A percentile compares a stretch with the other conserved stretches of the same genome.
Conservation (phyloP, 1,284 basidiomycete species). For the Xerocomus nothofagi region DNA sequence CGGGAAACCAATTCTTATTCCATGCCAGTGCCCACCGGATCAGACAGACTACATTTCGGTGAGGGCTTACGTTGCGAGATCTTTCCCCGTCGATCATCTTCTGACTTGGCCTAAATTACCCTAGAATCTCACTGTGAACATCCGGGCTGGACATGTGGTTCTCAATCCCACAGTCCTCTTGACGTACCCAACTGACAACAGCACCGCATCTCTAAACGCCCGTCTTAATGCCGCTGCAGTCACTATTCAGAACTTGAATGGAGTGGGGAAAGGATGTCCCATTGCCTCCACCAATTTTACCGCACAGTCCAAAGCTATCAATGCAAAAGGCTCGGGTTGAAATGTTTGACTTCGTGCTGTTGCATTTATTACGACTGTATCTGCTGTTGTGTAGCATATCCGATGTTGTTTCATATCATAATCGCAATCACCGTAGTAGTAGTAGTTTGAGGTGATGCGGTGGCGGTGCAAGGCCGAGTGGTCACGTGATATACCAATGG, state of each 20-base stretch:
- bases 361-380: not conserved
- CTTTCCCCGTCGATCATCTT: not conserved
- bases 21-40: slow-evolving; percentile 61
- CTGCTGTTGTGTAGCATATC: slow-evolving; percentile 1
- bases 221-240: slow-evolving; percentile 52
- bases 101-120: slow-evolving; percentile 10
- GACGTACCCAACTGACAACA: slow-evolving; percentile 60
- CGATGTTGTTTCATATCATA: too few species aligned
- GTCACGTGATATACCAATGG: slow-evolving; percentile 28
- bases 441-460: too few species aligned
- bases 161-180: slow-evolving; percentile 58
- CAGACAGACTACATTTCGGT: slow-evolving; percentile 50
- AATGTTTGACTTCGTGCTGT: not conserved
- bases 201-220: slow-evolving; percentile 48
- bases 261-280: slow-evolving; percentile 54
- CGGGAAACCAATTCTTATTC: slow-evolving; percentile 54
- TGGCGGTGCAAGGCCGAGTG: not conserved
- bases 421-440: too few species aligned
- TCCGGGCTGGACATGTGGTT: slow-evolving; percentile 57
- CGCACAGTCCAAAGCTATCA: slow-evolving; percentile 48
- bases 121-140: slow-evolving; percentile 55
- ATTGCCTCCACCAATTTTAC: slow-evolving; percentile 49
- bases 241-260: slow-evolving; percentile 54
- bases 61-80: slow-evolving; percentile 10
- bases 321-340: slow-evolving; percentile 20